phyloP scores from a whole-genome alignment of 2,329 filamentous ascomycete genomes.

The Gaeumannomyces sp. region DNA sequence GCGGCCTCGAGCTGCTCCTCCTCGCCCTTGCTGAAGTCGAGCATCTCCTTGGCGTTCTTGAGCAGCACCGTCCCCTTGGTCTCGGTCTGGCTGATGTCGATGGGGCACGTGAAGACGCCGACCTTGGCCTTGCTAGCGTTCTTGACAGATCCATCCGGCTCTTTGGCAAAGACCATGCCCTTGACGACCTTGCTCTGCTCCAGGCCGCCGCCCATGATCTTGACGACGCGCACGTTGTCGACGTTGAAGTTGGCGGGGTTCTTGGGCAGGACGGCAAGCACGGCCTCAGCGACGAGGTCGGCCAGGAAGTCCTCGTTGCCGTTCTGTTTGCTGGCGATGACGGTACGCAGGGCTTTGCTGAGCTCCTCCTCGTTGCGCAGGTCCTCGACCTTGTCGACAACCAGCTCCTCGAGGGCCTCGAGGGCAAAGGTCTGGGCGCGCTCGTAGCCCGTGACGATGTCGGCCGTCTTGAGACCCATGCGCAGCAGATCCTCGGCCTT shows the following conservation, averaged over 20 bases:
- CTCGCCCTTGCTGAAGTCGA: conserved; percentile 97
- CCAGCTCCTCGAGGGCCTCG: conserved; percentile 77
- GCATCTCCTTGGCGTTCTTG: conserved; percentile 97
- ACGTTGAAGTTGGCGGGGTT: conserved; percentile 96
- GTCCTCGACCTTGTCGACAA: conserved; percentile 85
- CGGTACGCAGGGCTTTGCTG: conserved; percentile 90
- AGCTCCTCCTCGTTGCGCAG: conserved; percentile 76
- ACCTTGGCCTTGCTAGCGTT: conserved; percentile 92
- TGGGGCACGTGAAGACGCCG: conserved; percentile 90
- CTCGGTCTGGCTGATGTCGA: conserved; percentile 94
- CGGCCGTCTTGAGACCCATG: conserved; percentile 97
- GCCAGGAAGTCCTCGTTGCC: conserved; percentile 87
- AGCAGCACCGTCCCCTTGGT: conserved; percentile 97
- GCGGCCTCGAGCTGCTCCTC: conserved; percentile 83
- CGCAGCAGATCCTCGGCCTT: conserved; percentile 95
- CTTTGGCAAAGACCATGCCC: conserved; percentile 96
- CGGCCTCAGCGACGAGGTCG: conserved; percentile 76
- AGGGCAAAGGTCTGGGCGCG: conserved; percentile 86
- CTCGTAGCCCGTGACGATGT: conserved; percentile 94
- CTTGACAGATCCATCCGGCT: conserved; percentile 88
- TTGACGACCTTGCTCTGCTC: conserved; percentile 92
- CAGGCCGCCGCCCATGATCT: conserved; percentile 97
- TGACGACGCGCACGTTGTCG: conserved; percentile 97
- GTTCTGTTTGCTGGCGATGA: conserved; percentile 93
- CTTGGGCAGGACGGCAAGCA: conserved; percentile 87